Evolutionary conservation across 805 yeast species (phyloP).

Genomic region (Candida nonsorbophila): DNA sequence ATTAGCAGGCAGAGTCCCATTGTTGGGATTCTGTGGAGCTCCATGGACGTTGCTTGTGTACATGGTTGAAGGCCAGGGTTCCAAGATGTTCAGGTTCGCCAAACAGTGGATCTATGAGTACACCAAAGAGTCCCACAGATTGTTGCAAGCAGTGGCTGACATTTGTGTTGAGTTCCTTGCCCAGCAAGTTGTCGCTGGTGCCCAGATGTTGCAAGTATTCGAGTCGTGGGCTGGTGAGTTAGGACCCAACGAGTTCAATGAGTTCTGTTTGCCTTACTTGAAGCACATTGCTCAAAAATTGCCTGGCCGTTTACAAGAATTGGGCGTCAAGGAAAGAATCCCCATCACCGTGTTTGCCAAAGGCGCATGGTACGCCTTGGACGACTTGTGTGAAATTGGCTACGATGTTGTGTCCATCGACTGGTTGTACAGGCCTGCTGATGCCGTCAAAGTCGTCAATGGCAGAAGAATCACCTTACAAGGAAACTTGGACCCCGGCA

Average conservation of each 20-base stretch:
- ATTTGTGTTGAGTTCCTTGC: slow-evolving; percentile 90
- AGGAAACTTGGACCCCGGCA: slow-evolving; percentile 95
- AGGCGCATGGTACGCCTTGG: slow-evolving; percentile 96
- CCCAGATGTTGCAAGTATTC: slow-evolving; percentile 94
- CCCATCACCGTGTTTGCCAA: slow-evolving; percentile 92
- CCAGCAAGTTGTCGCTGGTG: slow-evolving; percentile 94
- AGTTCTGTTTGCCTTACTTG: slow-evolving; percentile 85
- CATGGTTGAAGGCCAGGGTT: slow-evolving; percentile 97
- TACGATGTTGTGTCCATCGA: slow-evolving; percentile 89
- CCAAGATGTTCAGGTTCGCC: slow-evolving; percentile 84
- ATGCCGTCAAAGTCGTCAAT: slow-evolving; percentile 69
- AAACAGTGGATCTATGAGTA: slow-evolving; percentile 87
- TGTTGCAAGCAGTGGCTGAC: slow-evolving; percentile 76
- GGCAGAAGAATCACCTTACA: slow-evolving; percentile 79
- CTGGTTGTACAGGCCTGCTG: slow-evolving; percentile 82
- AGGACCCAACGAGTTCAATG: slow-evolving; percentile 82
- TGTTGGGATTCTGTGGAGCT: slow-evolving; percentile 94
- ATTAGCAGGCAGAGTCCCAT: slow-evolving; percentile 85
- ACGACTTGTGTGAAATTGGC: slow-evolving; percentile 73
- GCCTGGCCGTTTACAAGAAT: slow-evolving; percentile 62
- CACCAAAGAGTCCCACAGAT: slow-evolving; percentile 63
- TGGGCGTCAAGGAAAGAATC: slow-evolving; percentile 64
- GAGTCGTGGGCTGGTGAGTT: slow-evolving; percentile 98
- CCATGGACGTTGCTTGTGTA: slow-evolving; percentile 97
- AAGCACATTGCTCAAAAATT: slow-evolving; percentile 66